Percentiles rank a stretch among this genome's conserved stretches.
Conservation (phyloP, 192 early-diverging fungal genomes). For the Kickxella alabastrina region DNA sequence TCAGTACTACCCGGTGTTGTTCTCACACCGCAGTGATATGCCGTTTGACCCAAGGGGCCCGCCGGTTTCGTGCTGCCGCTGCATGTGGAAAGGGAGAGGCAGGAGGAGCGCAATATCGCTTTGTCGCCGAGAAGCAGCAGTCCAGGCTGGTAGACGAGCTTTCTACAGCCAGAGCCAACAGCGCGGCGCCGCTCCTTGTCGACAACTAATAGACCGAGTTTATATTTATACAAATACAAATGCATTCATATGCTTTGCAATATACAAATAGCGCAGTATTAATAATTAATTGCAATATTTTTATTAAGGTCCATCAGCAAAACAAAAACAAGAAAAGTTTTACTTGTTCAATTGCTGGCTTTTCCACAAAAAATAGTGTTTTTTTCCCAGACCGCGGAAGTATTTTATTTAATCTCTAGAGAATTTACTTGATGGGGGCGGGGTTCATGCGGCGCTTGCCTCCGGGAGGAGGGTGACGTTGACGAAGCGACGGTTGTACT, state of each 20-base stretch:
- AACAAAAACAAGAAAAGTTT: too few relatives aligned
- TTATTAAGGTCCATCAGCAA: too few relatives aligned
- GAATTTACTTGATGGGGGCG: constrained; percentile 29
- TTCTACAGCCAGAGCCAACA: background rate
- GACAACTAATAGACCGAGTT: background rate
- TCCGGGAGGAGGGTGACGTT: constrained; percentile 80
- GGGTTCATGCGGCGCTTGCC: constrained; percentile 77
- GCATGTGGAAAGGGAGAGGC: constrained; percentile 5
- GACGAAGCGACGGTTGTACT: constrained; percentile 97
- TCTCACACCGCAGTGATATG: constrained; percentile 14
- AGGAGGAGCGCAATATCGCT: too few relatives aligned
- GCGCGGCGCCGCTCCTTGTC: background rate
- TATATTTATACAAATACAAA: too few relatives aligned
- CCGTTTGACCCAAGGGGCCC: constrained; percentile 34
- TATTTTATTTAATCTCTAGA: too few relatives aligned
- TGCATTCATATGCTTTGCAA: background rate
- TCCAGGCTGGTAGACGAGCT: too few relatives aligned
- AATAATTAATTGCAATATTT: too few relatives aligned
- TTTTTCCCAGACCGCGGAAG: too few relatives aligned
- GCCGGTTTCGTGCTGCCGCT: constrained; percentile 26
- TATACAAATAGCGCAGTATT: too few relatives aligned
- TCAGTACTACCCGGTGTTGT: constrained; percentile 36
- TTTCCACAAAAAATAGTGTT: too few relatives aligned
- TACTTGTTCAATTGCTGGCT: too few relatives aligned
- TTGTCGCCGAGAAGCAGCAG: too few relatives aligned